These are phyloP conservation scores for Fusarium burgessii DNA, from an alignment of 2,329 filamentous ascomycete genomes.

Conservation along the genomic window DNA sequence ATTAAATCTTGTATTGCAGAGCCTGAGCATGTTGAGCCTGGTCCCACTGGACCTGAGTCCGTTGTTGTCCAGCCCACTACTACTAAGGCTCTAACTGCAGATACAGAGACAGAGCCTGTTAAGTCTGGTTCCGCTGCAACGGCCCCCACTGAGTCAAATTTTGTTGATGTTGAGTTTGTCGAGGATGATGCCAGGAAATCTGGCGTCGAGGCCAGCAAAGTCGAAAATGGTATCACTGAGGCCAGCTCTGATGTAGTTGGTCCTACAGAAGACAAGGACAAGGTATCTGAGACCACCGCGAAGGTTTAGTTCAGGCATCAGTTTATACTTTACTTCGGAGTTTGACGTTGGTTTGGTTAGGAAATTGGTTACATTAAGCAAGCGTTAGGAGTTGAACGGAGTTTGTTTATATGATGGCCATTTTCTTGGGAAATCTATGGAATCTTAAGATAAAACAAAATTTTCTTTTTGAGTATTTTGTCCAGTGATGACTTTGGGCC, in stretches of 20 bases:
- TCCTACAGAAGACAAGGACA: background rate
- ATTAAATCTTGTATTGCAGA: background rate
- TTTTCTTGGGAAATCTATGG: too few species aligned
- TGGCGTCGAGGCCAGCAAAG: background rate
- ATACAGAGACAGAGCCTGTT: background rate
- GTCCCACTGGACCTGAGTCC: background rate
- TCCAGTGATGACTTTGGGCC: too few species aligned
- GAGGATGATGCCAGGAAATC: background rate
- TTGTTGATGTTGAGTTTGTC: background rate
- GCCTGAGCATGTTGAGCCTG: background rate
- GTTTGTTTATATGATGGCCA: background rate
- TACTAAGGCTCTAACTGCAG: background rate
- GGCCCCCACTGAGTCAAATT: background rate
- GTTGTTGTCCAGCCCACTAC: rapidly evolving
- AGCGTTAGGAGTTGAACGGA: background rate
- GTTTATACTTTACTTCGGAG: background rate
- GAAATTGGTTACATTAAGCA: too few species aligned
- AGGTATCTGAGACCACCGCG: background rate
- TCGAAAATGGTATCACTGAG: background rate
- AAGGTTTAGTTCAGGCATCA: background rate
- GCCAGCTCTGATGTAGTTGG: background rate
- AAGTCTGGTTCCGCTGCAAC: too few species aligned
- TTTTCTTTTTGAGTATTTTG: background rate
- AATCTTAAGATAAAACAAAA: too few species aligned
- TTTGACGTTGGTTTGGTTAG: background rate